Evolutionary conservation across 2,329 filamentous ascomycete genomes (phyloP), one percentile per base, ranked within the genome.

Genomic region (Epicoccum sorghinum): DNA sequence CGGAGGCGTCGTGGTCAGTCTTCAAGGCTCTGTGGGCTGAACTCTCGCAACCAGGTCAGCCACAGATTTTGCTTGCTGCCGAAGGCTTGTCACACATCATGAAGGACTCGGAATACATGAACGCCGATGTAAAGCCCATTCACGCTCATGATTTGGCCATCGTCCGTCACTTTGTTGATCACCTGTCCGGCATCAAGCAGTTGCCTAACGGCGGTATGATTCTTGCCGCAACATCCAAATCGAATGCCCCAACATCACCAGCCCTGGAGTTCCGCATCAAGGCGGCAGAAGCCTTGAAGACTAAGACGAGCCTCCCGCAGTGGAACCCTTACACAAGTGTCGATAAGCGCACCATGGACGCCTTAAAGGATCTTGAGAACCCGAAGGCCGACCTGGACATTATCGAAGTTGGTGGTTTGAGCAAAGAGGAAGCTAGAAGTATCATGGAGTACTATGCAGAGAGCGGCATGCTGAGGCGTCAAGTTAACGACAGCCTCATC

Each of bases 381-480:
- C 60, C 59, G 22, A 63, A 59, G 60, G 72, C 75, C 47, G 69
- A 69, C 7, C 71, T 73, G 2, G 75, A 79, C 29, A 71, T 83
- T 3, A 74, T 81, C 63, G 81, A 83, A 18, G 70, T 96, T 18
- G 81, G 83, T 37, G 89, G 90, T 7, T 68, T 97, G 62, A 88
- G 80, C 65, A 90, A 88, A 75, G 77, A 82, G 2, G 93, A 98
- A 77, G 87, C 90, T 9, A 84, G 88, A 55, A 83, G 86, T 0
- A 80, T 96, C 64, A 88, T 98, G 86, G 92, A 97, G 79, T 98
- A 97, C 78, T 98, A 93, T 82, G 92, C 91, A 4, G 86, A 85
- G 32, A 96, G 91, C 73, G 95, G 93, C 10, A 80, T 96, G 71
- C 73, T 96, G 69, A 84, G 89, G 60, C 80, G 84, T 57, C 81